Evolutionary conservation across 1,284 basidiomycete genomes (phyloP).

Genomic region (Cryptococcus neoformans): DNA sequence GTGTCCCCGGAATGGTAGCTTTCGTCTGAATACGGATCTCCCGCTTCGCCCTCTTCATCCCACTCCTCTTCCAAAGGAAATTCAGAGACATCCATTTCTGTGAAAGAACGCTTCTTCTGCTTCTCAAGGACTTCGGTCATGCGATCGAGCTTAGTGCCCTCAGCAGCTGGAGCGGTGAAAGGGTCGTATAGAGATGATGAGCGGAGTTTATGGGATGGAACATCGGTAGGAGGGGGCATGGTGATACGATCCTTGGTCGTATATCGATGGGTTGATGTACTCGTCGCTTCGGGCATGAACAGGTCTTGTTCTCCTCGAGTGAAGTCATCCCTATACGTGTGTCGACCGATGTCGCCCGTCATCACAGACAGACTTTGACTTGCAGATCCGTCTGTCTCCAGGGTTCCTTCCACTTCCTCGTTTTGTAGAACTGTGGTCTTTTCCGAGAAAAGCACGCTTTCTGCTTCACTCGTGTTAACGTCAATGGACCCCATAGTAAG

Average conservation of each 20-base stretch:
- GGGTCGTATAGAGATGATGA: constrained; percentile 9
- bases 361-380: not conserved
- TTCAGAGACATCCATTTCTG: constrained; percentile 6
- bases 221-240: constrained; percentile 18
- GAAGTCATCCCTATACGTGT: constrained; percentile 15
- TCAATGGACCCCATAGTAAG: constrained; percentile 9
- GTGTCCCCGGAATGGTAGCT: constrained; percentile 47
- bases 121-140: constrained; percentile 15
- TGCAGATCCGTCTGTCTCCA: constrained; percentile 32
- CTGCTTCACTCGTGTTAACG: constrained; percentile 20
- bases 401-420: constrained; percentile 5
- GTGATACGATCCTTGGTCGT: constrained; percentile 1
- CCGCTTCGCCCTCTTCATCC: constrained; percentile 14
- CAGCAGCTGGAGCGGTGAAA: not conserved
- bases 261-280: not conserved
- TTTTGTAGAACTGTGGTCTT: constrained; percentile 4
- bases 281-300: not conserved
- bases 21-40: constrained; percentile 9
- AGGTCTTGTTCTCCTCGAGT: constrained; percentile 22
- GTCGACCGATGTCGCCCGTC: not conserved
- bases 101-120: constrained; percentile 2
- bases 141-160: constrained; percentile 2
- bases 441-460: constrained; percentile 41
- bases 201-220: constrained; percentile 2
- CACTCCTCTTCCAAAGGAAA: constrained; percentile 2